Base-by-base conservation (phyloP, 225 moss, liverwort and hornwort species). In the Pseudisothecium myosuroides region DNA sequence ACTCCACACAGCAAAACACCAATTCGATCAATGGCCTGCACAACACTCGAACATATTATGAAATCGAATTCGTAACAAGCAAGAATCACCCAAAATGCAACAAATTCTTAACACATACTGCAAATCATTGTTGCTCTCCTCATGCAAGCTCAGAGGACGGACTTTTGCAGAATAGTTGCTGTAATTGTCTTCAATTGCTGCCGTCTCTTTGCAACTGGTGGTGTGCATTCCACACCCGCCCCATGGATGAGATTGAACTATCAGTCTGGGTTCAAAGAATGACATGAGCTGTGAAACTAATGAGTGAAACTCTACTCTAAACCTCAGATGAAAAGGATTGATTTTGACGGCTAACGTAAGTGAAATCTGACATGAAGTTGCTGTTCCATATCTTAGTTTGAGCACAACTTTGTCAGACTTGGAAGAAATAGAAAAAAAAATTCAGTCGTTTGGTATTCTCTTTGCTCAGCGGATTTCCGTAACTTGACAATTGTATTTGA, bases 391-490 rank as follows among this genome's bases (percentile, higher is more conserved):
- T n/a, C n/a, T n/a, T n/a, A n/a, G 67, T 65, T 31, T 65, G 11
- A 36, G 6, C 19, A n/a, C 7, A 22, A 22, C 37, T 68, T n/a
- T 68, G n/a, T 45, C 1, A 37, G 12, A 7, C 12, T 6, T 2
- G 7, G 1, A 7, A 23, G 12, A 2, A 0, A 39, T 7, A 39
- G 21, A 21, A 22, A 12, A n/a, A 23, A 4, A 13, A 12, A n/a
- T 12, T n/a, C 4, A 67, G 4, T 12, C 12, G 4, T n/a, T 68
- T n/a, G 20, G n/a, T 1, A 20, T 22, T 12, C 14, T 39, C 8
- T 39, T 24, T 39, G 12, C 14, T 14, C 8, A 39, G 13, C 1
- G 4, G 12, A 0, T 39, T 39, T 39, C 7, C 1, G 1, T n/a
- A n/a, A n/a, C 69, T 69, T 24, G 24, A 14, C 14, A 69, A 24